A percentile compares a stretch with the other conserved stretches of the same genome.
phyloP scores from a whole-genome alignment of 371 early-diverging fungal species.

The Saksenaea oblongispora region DNA sequence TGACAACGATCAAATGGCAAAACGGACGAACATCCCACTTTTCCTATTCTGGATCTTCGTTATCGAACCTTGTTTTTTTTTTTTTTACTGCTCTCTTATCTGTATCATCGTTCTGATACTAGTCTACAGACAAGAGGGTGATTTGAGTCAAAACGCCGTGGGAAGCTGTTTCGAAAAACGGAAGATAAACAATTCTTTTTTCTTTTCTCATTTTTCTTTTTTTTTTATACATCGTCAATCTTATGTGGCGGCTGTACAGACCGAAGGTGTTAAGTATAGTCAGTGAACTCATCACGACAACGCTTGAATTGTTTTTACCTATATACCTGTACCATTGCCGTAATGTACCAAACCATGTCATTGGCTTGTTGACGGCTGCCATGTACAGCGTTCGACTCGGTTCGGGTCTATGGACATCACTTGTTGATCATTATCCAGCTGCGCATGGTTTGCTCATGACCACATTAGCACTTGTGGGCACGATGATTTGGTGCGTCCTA shows the following conservation, averaged over 20 bases:
- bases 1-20: neutral
- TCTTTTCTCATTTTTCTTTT: neutral
- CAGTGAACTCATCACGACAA: neutral
- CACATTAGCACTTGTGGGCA: constrained; percentile 6
- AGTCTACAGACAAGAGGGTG: no score
- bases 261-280: neutral
- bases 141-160: neutral
- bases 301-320: constrained; percentile 7
- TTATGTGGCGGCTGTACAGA: neutral
- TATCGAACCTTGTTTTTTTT: neutral
- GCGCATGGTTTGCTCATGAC: neutral
- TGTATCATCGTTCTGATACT: no score
- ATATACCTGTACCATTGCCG: constrained; percentile 13
- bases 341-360: constrained; percentile 6
- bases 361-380: constrained; percentile 14
- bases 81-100: neutral
- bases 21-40: no score
- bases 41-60: neutral
- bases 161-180: neutral
- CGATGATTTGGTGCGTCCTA: neutral
- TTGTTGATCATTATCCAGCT: constrained; percentile 10
- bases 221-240: neutral
- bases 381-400: constrained; percentile 11
- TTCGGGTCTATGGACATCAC: constrained; percentile 6
- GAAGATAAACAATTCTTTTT: neutral